Base-by-base conservation (phyloP, 495 filamentous ascomycete species). In the Podospora conica region DNA sequence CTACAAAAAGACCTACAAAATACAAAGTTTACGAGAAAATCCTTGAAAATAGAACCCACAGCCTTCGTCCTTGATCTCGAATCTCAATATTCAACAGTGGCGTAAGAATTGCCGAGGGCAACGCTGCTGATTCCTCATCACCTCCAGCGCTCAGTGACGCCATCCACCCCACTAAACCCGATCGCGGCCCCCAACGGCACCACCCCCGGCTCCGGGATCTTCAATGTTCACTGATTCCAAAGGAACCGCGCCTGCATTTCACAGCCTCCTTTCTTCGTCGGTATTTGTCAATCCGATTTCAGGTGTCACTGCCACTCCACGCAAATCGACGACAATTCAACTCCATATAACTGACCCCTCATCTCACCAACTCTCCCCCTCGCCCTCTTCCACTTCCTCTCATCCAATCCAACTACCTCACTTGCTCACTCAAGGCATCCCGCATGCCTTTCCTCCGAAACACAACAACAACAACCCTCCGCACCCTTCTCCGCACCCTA, bases 291-390 rank as follows among this genome's bases (percentile, higher is more conserved):
- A 63, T 15, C 59, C 33, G 59, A 40, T 61, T 31, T 22, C 33
- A 20, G 20, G 9, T 9, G 22, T 53, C 20, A 61, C 28, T 48
- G 18, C 40, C 18, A 48, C 66, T 75, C 70, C 67, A 90, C 90
- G 88, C 84, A 86, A 76, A 56, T 71, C 86, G 67, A 24, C 59
- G 15, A 29, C 21, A 21, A 15, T 20, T 22, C 58, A 11, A 40
- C 10, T 28, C 15, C 20, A n/a, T 24, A 55, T 28, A 63, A 27
- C 23, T 21, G 31, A 63, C 23, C 40, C 40, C 40, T 48, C 40
- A 10, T 15, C 25, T 31, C 23, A 54, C 53, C 15, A 31, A 9
- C 9, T 20, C 18, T n/a, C 25, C 58, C 9, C 53, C 25, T 23
- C 54, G 1, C 9, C 53, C 18, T 55, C 40, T 55, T 9, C 15